These are phyloP conservation scores for Lecanicillium sp. DNA, from an alignment of 2,329 filamentous ascomycete species.

Conservation along the genomic window DNA sequence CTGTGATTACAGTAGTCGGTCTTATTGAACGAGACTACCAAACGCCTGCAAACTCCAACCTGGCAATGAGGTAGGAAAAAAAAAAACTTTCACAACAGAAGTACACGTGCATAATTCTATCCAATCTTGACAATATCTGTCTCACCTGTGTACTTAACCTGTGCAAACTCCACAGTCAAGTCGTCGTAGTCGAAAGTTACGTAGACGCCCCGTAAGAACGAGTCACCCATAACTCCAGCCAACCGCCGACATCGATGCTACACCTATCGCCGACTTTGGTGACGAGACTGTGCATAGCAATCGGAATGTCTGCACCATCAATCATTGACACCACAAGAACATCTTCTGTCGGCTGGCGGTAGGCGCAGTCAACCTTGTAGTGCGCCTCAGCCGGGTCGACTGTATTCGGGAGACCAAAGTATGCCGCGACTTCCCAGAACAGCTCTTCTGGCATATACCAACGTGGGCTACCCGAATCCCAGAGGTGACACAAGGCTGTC, in stretches of 20 bases:
- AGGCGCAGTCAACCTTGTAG: conserved; percentile 10
- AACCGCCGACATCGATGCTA: conserved; percentile 2
- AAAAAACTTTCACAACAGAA: too few relatives aligned
- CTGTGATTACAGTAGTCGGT: too few relatives aligned
- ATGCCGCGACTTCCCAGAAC: conserved; percentile 5
- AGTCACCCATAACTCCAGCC: conserved; percentile 4
- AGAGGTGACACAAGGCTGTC: conserved; percentile 1
- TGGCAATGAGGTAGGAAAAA: too few relatives aligned
- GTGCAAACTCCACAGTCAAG: conserved; percentile 9
- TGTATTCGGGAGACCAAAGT: conserved; percentile 5
- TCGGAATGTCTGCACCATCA: conserved; percentile 3
- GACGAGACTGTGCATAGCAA: conserved; percentile 7
- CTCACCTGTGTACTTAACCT: conserved; percentile 8
- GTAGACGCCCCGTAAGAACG: conserved; percentile 8
- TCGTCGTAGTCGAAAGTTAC: conserved; percentile 11
- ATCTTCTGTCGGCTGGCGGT: conserved; percentile 1
- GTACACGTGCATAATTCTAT: not conserved
- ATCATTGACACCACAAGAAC: conserved; percentile 3
- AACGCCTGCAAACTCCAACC: too few relatives aligned
- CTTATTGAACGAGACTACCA: too few relatives aligned
- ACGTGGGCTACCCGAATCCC: conserved; percentile 8
- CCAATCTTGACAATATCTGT: conserved; percentile 9
- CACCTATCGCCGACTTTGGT: conserved; percentile 5
- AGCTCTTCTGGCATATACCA: conserved; percentile 8
- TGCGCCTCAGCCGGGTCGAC: conserved; percentile 2